Conservation (phyloP, 1,284 basidiomycete genomes). For the Earliella scabrosa region DNA sequence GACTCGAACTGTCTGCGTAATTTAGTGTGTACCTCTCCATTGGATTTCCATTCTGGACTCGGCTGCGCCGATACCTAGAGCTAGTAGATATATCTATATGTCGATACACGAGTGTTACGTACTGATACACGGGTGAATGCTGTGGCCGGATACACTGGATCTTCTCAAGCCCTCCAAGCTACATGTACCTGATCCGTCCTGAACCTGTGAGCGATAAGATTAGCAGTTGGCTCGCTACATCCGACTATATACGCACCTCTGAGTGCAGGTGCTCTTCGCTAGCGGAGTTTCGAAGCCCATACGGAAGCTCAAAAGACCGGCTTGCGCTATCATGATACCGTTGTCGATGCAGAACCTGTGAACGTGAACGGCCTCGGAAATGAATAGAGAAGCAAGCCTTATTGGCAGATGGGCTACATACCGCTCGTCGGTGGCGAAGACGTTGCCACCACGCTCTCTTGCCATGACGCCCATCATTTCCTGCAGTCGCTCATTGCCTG, state of each 20-base stretch:
- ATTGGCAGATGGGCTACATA: slow-evolving; percentile 37
- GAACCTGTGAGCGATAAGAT: slow-evolving; percentile 58
- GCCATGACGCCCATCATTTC: slow-evolving; percentile 99
- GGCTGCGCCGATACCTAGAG: not conserved
- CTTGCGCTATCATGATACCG: slow-evolving; percentile 99
- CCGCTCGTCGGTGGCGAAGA: slow-evolving; percentile 98
- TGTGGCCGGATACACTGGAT: not conserved
- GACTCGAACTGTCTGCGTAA: too few relatives aligned
- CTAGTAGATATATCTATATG: not conserved
- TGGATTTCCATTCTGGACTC: too few relatives aligned
- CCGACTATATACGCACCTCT: slow-evolving; percentile 58
- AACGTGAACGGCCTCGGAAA: not conserved
- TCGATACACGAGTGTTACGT: slow-evolving; percentile 11
- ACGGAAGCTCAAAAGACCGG: slow-evolving; percentile 88
- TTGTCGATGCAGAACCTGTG: slow-evolving; percentile 98
- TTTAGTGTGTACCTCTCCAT: too few relatives aligned
- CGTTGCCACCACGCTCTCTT: slow-evolving; percentile 82
- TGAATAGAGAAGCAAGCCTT: slow-evolving; percentile 5
- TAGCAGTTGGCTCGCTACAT: slow-evolving; percentile 6
- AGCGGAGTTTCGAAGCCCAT: slow-evolving; percentile 90
- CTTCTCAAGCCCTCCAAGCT: slow-evolving; percentile 72
- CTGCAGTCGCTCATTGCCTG: slow-evolving; percentile 91
- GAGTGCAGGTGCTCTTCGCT: slow-evolving; percentile 85
- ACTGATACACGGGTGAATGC: slow-evolving; percentile 7
- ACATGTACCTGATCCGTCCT: slow-evolving; percentile 92